Base-by-base conservation (phyloP, 192 early-diverging fungal genomes). In the Endogone sp. region DNA sequence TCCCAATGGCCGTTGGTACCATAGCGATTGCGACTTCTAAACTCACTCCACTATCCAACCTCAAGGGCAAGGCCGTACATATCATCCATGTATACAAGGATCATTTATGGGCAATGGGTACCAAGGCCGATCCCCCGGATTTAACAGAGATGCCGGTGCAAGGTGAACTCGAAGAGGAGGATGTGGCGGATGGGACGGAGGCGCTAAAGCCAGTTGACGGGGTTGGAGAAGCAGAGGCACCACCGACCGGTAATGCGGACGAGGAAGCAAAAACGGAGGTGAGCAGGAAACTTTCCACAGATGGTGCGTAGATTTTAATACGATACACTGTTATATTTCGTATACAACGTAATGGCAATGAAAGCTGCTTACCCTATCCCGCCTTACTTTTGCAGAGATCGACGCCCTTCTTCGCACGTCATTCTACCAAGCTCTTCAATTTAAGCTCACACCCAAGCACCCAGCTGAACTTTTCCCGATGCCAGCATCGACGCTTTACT, bases 51-150 rank as follows among this genome's bases (percentile, higher is more conserved):
- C 73, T 78, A 22, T 68, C 69, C 3, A 84, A 84, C 8, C 85
- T 78, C 58, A 93, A 91, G 72, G 95, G 95, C 9, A 92, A 94
- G 67, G 94, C 91, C 0, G 88, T 98, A 1, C 67, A 89, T 67
- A 79, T 93, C 25, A 62, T 91, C 20, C 93, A 95, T 68, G 86
- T 89, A 2, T 89, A 85, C 69, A 81, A 84, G 30, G 95, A 98
- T 80, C 75, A 80, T 58, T 75, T 98, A 66, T 98, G 93, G 94
- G 70, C 80, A 21, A 75, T 90, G 64, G 93, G 93, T 6, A 80
- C 73, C 70, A 92, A 92, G 78, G 73, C 71, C 3, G 74, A 81
- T 2, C 83, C 89, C 8, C 88, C 91, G 4, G 73, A 77, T 30
- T 69, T 84, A n/a, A 59, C 73, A 49, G 63, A 69, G 0, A 23